Evolutionary conservation across 2,329 filamentous ascomycete genomes (phyloP).

Genomic region (Apiospora marii): DNA sequence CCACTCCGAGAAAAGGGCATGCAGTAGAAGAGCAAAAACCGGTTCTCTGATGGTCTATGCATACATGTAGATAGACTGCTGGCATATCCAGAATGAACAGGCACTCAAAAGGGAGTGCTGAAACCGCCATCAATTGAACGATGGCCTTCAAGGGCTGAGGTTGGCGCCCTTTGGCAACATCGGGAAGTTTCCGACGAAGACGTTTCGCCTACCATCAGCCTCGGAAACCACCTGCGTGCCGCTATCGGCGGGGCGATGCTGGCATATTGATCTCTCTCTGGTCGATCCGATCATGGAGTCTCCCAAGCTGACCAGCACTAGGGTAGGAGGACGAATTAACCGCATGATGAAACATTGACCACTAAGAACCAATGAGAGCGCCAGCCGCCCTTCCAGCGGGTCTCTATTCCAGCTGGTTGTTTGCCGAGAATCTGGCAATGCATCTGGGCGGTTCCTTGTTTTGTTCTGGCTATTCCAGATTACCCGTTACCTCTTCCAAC

Average conservation of each 20-base stretch:
- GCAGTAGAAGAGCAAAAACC: not conserved
- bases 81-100: not conserved
- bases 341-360: slow-evolving; percentile 16
- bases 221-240: slow-evolving; percentile 7
- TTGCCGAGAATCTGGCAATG: slow-evolving; percentile 10
- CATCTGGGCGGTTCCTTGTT: slow-evolving; percentile 13
- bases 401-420: slow-evolving; percentile 4
- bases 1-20: not conserved
- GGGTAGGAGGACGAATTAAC: slow-evolving; percentile 7
- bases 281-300: slow-evolving; percentile 17
- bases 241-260: not conserved
- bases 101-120: not conserved
- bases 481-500: slow-evolving; percentile 7
- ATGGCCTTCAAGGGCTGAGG: not conserved
- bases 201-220: not conserved
- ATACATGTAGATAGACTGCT: not conserved
- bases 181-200: not conserved
- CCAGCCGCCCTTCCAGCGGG: not conserved
- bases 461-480: slow-evolving; percentile 15
- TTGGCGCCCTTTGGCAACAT: not conserved
- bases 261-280: slow-evolving; percentile 18
- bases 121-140: slow-evolving; percentile 9
- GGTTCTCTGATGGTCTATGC: not conserved
- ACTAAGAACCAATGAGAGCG: not conserved
- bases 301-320: not conserved